A percentile compares a stretch with the other conserved stretches of the same genome.
These are phyloP conservation scores for Linum lewisii DNA, from an alignment of 345 rosid species.

Conservation along the genomic window DNA sequence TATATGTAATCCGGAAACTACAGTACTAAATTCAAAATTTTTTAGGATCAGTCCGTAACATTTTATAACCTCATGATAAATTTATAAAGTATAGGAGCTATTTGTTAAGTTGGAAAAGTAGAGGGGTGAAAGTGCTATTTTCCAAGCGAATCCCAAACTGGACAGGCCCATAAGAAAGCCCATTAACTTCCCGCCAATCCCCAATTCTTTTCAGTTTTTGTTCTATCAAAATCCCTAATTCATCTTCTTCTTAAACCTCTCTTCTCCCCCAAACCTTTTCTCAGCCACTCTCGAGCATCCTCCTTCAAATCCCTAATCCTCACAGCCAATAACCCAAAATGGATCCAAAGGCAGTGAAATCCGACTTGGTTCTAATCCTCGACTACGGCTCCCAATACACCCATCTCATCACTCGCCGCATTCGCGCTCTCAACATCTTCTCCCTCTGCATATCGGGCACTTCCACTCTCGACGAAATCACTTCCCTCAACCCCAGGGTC, in stretches of 20 bases:
- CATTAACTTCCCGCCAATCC: not conserved
- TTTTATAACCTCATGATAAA: too few relatives aligned
- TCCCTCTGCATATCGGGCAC: conserved; percentile 89
- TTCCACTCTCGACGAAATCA: conserved; percentile 49
- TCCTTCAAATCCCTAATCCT: not conserved
- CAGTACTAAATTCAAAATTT: too few relatives aligned
- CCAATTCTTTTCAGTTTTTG: not conserved
- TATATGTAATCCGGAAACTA: too few relatives aligned
- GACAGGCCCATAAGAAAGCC: not conserved
- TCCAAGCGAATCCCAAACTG: too few relatives aligned
- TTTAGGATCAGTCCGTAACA: too few relatives aligned
- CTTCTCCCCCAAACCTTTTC: not conserved
- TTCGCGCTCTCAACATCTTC: conserved; percentile 73
- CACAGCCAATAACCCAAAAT: not conserved
- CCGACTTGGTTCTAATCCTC: conserved; percentile 75
- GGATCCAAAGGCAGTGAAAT: conserved; percentile 28
- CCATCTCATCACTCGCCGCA: conserved; percentile 86
- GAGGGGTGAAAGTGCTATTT: too few relatives aligned
- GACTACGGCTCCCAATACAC: conserved; percentile 93
- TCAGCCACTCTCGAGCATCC: not conserved
- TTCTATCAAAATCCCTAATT: not conserved
- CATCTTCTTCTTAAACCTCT: not conserved
- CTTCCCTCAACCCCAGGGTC: conserved; percentile 50
- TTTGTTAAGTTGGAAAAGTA: too few relatives aligned
- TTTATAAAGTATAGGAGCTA: too few relatives aligned